phyloP scores from a whole-genome alignment of 1,284 basidiomycete genomes.

The Butyriboletus regius region DNA sequence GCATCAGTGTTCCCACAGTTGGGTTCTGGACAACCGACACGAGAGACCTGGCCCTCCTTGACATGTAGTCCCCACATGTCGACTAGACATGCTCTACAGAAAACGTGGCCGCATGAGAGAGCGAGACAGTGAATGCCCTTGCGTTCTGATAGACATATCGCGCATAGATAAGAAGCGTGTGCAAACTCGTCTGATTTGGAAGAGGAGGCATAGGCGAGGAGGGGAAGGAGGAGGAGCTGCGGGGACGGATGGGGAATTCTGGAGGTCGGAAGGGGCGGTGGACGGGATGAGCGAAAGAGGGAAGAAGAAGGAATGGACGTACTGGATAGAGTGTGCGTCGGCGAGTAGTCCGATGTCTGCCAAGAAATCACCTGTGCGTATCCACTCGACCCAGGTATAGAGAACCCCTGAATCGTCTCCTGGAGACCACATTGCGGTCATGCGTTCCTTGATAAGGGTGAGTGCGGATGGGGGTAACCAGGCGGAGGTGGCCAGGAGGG shows the following conservation, averaged over 20 bases:
- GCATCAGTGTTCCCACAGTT: slow-evolving; percentile 59
- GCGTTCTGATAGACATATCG: slow-evolving; percentile 60
- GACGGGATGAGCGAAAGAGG: slow-evolving; percentile 1
- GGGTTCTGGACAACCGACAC: slow-evolving; percentile 67
- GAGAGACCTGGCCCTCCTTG: slow-evolving; percentile 60
- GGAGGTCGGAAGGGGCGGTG: slow-evolving; percentile 7
- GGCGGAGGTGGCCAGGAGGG: slow-evolving; percentile 49
- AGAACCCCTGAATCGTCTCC: slow-evolving; percentile 54
- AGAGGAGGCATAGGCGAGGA: slow-evolving; percentile 45
- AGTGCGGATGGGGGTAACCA: slow-evolving; percentile 46
- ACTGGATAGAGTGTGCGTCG: slow-evolving; percentile 38
- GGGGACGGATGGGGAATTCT: slow-evolving; percentile 56
- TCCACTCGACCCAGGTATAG: slow-evolving; percentile 63
- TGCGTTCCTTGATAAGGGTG: slow-evolving; percentile 34
- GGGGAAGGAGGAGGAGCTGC: slow-evolving; percentile 41
- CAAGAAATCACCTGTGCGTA: slow-evolving; percentile 59
- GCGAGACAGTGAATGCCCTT: slow-evolving; percentile 65
- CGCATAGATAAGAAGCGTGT: slow-evolving; percentile 55
- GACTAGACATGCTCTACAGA: slow-evolving; percentile 62
- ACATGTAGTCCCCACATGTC: slow-evolving; percentile 73
- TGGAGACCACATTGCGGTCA: slow-evolving; percentile 52
- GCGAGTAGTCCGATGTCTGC: slow-evolving; percentile 34
- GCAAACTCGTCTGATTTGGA: slow-evolving; percentile 49
- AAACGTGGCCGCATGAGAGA: slow-evolving; percentile 61
- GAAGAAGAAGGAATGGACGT: slow-evolving; percentile 20